These are phyloP conservation scores for Boletus reticulatus DNA, from an alignment of 768 basidiomycete species.

Conservation along the genomic window DNA sequence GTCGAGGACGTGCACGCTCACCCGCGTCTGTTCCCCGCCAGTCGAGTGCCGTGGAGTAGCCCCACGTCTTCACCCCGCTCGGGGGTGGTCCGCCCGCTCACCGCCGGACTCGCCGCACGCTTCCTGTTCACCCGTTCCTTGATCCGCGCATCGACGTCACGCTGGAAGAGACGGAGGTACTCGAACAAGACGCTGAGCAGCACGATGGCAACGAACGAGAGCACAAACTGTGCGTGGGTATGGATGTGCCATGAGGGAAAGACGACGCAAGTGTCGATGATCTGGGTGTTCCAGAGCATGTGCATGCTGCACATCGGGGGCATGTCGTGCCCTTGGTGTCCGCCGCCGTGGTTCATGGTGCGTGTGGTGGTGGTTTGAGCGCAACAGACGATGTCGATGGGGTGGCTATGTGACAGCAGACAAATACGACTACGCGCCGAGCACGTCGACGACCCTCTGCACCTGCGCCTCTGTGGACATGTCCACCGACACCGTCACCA, in stretches of 20 bases:
- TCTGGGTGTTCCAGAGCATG: slow-evolving; percentile 88
- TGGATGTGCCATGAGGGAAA: slow-evolving; percentile 76
- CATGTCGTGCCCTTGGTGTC: slow-evolving; percentile 47
- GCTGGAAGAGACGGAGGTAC: slow-evolving; percentile 67
- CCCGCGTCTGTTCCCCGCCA: slow-evolving; percentile 31
- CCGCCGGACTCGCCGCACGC: slow-evolving; percentile 38
- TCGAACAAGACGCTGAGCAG: slow-evolving; percentile 74
- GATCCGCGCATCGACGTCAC: slow-evolving; percentile 56
- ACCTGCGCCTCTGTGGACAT: slow-evolving; percentile 59
- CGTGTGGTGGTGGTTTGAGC: not conserved
- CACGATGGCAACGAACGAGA: slow-evolving; percentile 66
- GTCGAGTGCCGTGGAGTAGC: slow-evolving; percentile 44
- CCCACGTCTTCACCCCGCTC: slow-evolving; percentile 50
- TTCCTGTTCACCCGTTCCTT: slow-evolving; percentile 48
- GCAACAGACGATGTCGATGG: too few relatives aligned
- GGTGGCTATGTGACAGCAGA: too few relatives aligned
- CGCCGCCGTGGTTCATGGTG: slow-evolving; percentile 41
- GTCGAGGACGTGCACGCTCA: slow-evolving; percentile 35
- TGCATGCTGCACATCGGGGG: slow-evolving; percentile 62
- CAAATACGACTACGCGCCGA: not conserved
- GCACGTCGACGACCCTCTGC: slow-evolving; percentile 29
- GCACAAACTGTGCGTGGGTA: slow-evolving; percentile 51
- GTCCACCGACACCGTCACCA: slow-evolving; percentile 59
- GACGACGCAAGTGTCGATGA: slow-evolving; percentile 79
- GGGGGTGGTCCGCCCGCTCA: slow-evolving; percentile 41